These are phyloP conservation scores for Globisporangium paroecandrum DNA, from an alignment of 352 stramenopile species.

Conservation along the genomic window DNA sequence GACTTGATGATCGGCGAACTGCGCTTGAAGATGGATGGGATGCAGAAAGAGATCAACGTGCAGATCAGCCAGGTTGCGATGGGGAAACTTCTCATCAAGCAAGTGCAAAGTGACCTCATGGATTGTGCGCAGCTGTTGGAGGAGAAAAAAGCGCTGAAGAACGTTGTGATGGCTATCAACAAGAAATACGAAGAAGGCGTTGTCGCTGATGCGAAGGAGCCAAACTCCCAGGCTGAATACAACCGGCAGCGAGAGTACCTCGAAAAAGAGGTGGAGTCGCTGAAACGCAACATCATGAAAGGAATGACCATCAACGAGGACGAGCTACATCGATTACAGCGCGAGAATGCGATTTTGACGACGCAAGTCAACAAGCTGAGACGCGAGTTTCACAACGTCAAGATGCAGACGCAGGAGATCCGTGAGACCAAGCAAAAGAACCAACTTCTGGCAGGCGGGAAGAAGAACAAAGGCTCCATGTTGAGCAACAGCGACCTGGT, in stretches of 20 bases:
- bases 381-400: slow-evolving; percentile 75
- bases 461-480: slow-evolving; percentile 19
- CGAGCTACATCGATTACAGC: slow-evolving; percentile 74
- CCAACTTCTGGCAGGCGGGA: slow-evolving; percentile 7
- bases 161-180: slow-evolving; percentile 74
- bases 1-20: slow-evolving; percentile 95
- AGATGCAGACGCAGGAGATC: slow-evolving; percentile 67
- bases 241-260: slow-evolving; percentile 91
- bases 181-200: slow-evolving; percentile 85
- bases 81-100: slow-evolving; percentile 63
- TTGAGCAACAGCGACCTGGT: slow-evolving; percentile 25
- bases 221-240: slow-evolving; percentile 90
- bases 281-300: slow-evolving; percentile 91
- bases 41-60: slow-evolving; percentile 80
- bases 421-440: slow-evolving; percentile 43
- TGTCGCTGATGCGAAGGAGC: slow-evolving; percentile 71
- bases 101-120: slow-evolving; percentile 78
- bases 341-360: slow-evolving; percentile 79
- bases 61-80: slow-evolving; percentile 66
- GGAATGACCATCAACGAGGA: slow-evolving; percentile 81
- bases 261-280: slow-evolving; percentile 84
- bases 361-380: slow-evolving; percentile 82
- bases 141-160: slow-evolving; percentile 77
- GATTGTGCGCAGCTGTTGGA: slow-evolving; percentile 69
- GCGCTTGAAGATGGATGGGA: slow-evolving; percentile 91